Evolutionary conservation across 1,284 basidiomycete genomes (phyloP).

Genomic region (Rhodotorula sp.): DNA sequence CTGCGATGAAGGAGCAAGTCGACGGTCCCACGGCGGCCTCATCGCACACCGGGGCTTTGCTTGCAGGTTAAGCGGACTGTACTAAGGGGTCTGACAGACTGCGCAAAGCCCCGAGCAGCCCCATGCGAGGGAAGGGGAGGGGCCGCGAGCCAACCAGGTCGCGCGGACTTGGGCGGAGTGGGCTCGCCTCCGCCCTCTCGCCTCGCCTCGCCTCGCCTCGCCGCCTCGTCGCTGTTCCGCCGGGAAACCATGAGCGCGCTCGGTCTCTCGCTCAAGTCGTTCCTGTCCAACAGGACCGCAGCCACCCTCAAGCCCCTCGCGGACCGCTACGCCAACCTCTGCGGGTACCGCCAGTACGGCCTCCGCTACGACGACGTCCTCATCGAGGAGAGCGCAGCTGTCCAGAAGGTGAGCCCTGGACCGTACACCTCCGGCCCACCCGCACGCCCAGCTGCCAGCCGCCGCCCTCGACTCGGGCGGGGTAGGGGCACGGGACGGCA

Average conservation of each 20-base stretch:
- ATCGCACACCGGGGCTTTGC: too few relatives aligned
- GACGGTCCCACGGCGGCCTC: too few relatives aligned
- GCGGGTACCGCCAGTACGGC: conserved; percentile 86
- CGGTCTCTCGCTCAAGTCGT: conserved; percentile 35
- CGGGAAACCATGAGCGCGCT: conserved; percentile 41
- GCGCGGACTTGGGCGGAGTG: too few relatives aligned
- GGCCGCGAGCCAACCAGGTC: too few relatives aligned
- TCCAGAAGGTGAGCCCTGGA: conserved; percentile 74
- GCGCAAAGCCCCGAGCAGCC: too few relatives aligned
- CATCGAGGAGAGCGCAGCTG: conserved; percentile 78
- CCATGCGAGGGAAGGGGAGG: too few relatives aligned
- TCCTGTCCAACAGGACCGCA: conserved; percentile 62
- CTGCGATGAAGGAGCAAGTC: too few relatives aligned
- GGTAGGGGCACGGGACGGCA: too few relatives aligned
- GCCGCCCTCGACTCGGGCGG: too few relatives aligned
- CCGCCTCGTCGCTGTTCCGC: too few relatives aligned
- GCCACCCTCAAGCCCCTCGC: conserved; percentile 79
- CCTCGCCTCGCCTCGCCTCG: conserved; percentile 56
- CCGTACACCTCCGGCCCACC: background rate
- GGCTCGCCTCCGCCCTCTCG: background rate
- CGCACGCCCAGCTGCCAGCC: background rate
- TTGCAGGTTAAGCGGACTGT: too few relatives aligned
- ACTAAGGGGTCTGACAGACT: too few relatives aligned
- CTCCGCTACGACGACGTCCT: conserved; percentile 95
- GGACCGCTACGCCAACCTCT: conserved; percentile 75